Evolutionary conservation across 75 land plant species (phyloP), one percentile per base, ranked within the genome.

Genomic region (Cupressus sempervirens): DNA sequence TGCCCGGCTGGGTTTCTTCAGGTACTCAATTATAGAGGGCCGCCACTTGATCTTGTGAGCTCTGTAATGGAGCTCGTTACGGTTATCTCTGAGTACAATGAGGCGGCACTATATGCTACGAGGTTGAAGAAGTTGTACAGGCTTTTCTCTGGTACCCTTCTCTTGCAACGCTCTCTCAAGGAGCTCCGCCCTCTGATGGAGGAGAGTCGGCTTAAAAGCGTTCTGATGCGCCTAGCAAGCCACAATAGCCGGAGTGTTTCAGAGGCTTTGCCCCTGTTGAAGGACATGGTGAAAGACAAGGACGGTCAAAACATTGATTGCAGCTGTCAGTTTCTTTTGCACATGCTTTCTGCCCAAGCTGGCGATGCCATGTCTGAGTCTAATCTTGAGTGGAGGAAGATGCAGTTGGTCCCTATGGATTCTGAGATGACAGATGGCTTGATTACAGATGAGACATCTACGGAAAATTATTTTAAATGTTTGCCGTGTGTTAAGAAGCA

Each of bases 71-170:
- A 84, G 52, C n/a, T 75, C 3, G 70, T 84, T 84, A 46, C 32
- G 32, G 48, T n/a, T 43, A 50, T 86, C 36, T 48, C 48, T 62
- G 23, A 40, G 4, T 9, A 75, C 14, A 83, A 45, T 34, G 29
- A 30, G 74, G 83, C 83, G 12, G 36, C 58, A 68, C 46, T 86
- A 16, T 86, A 86, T 40, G 45, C 38, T 36, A 67, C 77, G 23
- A 62, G 87, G 41, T 48, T 86, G 32, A 86, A 86, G 62, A 85
- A 83, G 85, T 83, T 84, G 74, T 86, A 86, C 32, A 73, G 52
- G 45, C 20, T 86, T 34, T 86, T 86, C 52, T 29, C 68, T 58
- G 85, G 76, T n/a, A 83, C 86, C 29, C 32, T 48, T 46, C 58
- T 84, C 36, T 45, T 83, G 87, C 85, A 46, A 26, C 74, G 76